These are phyloP conservation scores for Phytophthora crassamura DNA, from an alignment of 352 stramenopile species.

Conservation along the genomic window DNA sequence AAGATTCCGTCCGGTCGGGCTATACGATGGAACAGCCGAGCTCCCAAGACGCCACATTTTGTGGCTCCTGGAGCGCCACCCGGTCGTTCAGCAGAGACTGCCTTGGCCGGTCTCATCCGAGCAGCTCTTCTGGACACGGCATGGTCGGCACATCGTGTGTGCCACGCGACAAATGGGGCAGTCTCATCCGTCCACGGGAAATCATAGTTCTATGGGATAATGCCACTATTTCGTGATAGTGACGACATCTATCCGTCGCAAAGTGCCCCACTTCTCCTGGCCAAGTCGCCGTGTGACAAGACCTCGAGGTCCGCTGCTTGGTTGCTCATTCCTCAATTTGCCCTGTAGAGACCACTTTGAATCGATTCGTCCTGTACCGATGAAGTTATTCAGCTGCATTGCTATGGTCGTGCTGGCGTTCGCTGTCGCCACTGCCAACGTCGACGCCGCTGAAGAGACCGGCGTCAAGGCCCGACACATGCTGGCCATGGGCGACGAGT, in stretches of 20 bases:
- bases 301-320: conserved; percentile 7
- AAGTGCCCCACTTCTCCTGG: conserved; percentile 7
- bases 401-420: conserved; percentile 14
- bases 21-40: conserved; percentile 18
- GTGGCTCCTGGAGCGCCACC: conserved; percentile 17
- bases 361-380: conserved; percentile 1
- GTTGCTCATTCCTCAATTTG: conserved; percentile 17
- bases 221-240: conserved; percentile 12
- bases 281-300: conserved; percentile 13
- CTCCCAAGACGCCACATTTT: conserved; percentile 17
- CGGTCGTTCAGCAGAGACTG: conserved; percentile 16
- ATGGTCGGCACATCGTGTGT: neutral
- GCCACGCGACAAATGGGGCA: neutral
- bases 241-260: neutral
- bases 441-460: conserved; percentile 17
- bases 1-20: conserved; percentile 11
- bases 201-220: neutral
- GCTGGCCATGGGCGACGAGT: conserved; percentile 36
- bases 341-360: conserved; percentile 10
- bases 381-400: conserved; percentile 25
- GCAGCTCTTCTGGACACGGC: conserved; percentile 25
- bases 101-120: conserved; percentile 5
- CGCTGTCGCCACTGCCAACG: conserved; percentile 1
- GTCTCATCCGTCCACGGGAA: neutral
- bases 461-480: conserved; percentile 36